Evolutionary conservation across 2,329 filamentous ascomycete genomes (phyloP), one percentile per base, ranked within the genome.

Genomic region (Scleromitrula shiraiana): DNA sequence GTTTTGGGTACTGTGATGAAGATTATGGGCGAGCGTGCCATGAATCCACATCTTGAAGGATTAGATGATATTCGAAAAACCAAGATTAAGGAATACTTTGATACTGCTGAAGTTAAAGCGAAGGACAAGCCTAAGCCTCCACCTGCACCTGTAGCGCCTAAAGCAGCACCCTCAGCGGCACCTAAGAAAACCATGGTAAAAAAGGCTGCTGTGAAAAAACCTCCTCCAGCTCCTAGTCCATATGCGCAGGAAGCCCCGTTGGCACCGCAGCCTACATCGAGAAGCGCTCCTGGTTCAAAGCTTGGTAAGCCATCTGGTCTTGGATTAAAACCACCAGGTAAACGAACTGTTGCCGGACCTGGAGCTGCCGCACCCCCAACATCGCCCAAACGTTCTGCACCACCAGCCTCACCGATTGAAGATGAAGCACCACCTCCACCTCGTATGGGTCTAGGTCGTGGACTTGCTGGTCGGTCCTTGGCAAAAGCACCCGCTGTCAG

Each of bases 1-100:
- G 82, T 93, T 27, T 72, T 98, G 3, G 93, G 94, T 54, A 95
- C 90, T 0, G 68, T 98, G 41, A 97, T 96, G 93, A 98, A 97
- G 70, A 97, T 98, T 47, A 87, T 97, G 70, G 91, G 93, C 35
- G 94, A 98, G 67, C 81, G 93, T 49, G 87, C 87, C 44, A 98
- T 98, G 93, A 88, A 85, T 36, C 85, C 88, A 7, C 86, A 95
- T 64, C 70, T 98, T 14, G 91, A 96, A 54, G 88, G 88, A 3
- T 73, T 98, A 2, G 93, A 98, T 63, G 93, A 98, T 20, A 97
- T 97, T 56, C 80, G 90, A 52, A 97, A 95, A 70, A 85, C 76
- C 53, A 98, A 96, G 67, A 86, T 97, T 65, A 96, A 94, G 70
- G 93, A 98, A 65, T 97, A 81, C 65, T 86, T 82, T 51, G 86